Evolutionary conservation across 257 asterid species (phyloP), one percentile per base, ranked within the genome.

Genomic region (Solanum piurae): DNA sequence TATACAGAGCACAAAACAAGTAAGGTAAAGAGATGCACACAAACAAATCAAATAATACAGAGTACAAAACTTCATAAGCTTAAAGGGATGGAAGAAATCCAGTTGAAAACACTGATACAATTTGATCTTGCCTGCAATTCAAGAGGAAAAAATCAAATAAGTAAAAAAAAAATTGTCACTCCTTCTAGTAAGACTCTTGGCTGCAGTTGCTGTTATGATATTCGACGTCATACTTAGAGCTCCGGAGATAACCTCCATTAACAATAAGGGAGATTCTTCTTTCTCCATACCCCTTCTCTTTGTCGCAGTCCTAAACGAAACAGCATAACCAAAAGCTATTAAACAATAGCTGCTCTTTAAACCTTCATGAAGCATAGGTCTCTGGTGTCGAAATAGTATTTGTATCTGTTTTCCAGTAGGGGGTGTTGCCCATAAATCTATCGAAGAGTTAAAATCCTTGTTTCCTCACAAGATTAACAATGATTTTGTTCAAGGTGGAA

Each of bases 381-480:
- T 79, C 20, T 79, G 85, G 34, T 44, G 66, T 79, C 25, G 23
- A 44, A 79, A 44, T 42, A 4, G 64, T 27, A 44, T 34, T 16
- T 12, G 12, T 1, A 40, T 25, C 38, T 44, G 64, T 13, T 42
- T 79, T 79, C 84, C 64, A 6, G 37, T 27, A 79, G 14, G 25
- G 38, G 7, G 7, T 18, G 40, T 34, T 14, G 38, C 84, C 64
- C 66, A 13, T 25, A 44, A 29, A 38, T 38, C 6, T 2, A 55
- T 69, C 2, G 38, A 88, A 36, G 44, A 75, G 62, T 93, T 89
- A 96, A 36, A 97, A 95, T 36, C 97, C 96, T 88, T 97, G 98
- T 91, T 95, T 97, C 90, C 98, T 91, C 71, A 74, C 83, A 77
- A 97, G 95, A 18, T 96, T 94, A 88, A 94, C 95, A 55, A 95